phyloP scores from a whole-genome alignment of 139 green algal genomes.

The Chlorokybus atmophyticus region DNA sequence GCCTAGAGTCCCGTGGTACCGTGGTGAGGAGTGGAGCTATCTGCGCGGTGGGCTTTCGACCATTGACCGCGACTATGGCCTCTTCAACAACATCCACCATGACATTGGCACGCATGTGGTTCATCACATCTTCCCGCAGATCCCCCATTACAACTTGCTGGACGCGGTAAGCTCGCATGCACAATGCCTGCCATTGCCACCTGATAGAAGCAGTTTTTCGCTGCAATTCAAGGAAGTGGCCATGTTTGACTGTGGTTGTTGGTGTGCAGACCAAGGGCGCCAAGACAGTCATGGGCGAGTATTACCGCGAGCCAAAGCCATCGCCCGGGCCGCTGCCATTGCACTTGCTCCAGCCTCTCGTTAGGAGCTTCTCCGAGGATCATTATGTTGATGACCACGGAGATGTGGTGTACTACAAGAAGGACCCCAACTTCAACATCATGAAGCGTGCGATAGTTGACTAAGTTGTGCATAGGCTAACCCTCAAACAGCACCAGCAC shows the following conservation, averaged over 20 bases:
- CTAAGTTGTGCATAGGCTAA: too few species aligned
- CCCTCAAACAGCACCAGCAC: too few species aligned
- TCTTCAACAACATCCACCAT: slow-evolving; percentile 92
- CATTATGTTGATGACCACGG: slow-evolving; percentile 69
- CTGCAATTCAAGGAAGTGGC: not conserved
- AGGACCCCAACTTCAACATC: too few species aligned
- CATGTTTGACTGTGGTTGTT: not conserved
- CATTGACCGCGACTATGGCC: slow-evolving; percentile 85
- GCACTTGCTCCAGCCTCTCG: slow-evolving; percentile 63
- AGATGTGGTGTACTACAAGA: slow-evolving; percentile 78
- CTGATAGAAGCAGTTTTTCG: not conserved
- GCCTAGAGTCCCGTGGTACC: slow-evolving; percentile 89
- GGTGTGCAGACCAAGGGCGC: slow-evolving; percentile 59
- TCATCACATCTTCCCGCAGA: slow-evolving; percentile 90
- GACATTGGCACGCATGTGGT: slow-evolving; percentile 91
- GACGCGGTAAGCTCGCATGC: slow-evolving; percentile 35
- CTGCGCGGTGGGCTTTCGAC: slow-evolving; percentile 80
- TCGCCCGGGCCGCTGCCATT: slow-evolving; percentile 49
- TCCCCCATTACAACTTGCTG: slow-evolving; percentile 86
- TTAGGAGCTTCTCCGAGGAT: slow-evolving; percentile 63
- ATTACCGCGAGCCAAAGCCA: slow-evolving; percentile 69
- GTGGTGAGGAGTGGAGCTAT: slow-evolving; percentile 80
- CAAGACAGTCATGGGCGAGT: slow-evolving; percentile 80
- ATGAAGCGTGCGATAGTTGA: too few species aligned
- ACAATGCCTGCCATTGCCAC: not conserved